A percentile compares a stretch with the other conserved stretches of the same genome.
These are phyloP conservation scores for Groenewaldozyma salmanticensis DNA, from an alignment of 805 yeast genomes.

Conservation along the genomic window DNA sequence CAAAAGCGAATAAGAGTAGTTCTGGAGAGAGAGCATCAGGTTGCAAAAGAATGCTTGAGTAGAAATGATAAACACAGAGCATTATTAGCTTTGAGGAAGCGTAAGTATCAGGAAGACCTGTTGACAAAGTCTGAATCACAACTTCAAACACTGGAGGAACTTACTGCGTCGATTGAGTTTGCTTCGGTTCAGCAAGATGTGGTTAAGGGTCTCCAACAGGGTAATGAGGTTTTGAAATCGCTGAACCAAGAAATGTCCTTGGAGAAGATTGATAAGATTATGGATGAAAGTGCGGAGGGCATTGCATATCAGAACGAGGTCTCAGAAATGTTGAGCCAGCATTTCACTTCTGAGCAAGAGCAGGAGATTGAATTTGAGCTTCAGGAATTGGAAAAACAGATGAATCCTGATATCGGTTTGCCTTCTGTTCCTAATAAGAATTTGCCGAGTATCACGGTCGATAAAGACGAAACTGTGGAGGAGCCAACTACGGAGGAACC, in stretches of 20 bases:
- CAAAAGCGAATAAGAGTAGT: constrained; percentile 48
- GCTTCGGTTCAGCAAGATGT: constrained; percentile 84
- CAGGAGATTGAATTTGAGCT: constrained; percentile 26
- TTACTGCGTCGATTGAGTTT: constrained; percentile 58
- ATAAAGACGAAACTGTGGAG: constrained; percentile 2
- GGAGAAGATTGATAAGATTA: constrained; percentile 66
- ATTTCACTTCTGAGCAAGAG: constrained; percentile 31
- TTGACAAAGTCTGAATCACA: constrained; percentile 66
- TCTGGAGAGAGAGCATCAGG: constrained; percentile 48
- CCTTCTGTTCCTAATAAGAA: constrained; percentile 8
- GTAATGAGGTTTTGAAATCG: constrained; percentile 64
- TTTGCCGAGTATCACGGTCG: constrained; percentile 6
- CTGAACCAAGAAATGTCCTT: constrained; percentile 71
- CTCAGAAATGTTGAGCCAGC: constrained; percentile 26
- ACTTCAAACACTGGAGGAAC: constrained; percentile 64
- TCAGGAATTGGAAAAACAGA: constrained; percentile 20
- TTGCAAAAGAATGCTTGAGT: constrained; percentile 48
- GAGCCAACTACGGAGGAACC: constrained; percentile 5
- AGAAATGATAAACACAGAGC: constrained; percentile 52
- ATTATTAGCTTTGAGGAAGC: constrained; percentile 57
- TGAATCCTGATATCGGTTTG: constrained; percentile 1
- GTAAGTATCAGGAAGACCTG: constrained; percentile 74
- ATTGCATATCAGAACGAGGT: constrained; percentile 58
- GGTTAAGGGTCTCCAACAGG: constrained; percentile 66
- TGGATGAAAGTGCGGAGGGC: constrained; percentile 83